Evolutionary conservation across 768 basidiomycete genomes (phyloP).

Genomic region (Pleurotus cornucopiae): DNA sequence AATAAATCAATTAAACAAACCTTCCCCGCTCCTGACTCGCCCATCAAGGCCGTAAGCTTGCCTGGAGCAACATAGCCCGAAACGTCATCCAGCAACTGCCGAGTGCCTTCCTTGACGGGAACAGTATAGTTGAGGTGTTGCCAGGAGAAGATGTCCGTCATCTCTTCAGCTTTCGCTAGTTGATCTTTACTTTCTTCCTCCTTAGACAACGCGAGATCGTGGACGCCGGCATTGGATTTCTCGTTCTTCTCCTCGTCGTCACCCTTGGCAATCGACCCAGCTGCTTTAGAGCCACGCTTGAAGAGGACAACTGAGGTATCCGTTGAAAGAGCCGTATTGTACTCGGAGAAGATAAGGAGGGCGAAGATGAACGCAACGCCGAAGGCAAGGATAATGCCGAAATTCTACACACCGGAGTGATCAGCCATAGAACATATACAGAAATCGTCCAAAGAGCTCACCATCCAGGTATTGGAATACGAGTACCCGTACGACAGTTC

Average conservation of each 20-base stretch:
- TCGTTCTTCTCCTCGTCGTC: conserved; percentile 26
- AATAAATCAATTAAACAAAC: conserved; percentile 25
- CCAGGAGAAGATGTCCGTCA: conserved; percentile 78
- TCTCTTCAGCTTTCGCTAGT: conserved; percentile 4
- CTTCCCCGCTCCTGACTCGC: conserved; percentile 43
- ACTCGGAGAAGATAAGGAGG: conserved; percentile 59
- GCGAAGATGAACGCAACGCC: conserved; percentile 47
- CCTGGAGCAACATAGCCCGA: conserved; percentile 82
- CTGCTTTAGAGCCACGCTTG: conserved; percentile 49
- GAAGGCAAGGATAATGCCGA: conserved; percentile 69
- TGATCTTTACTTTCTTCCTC: conserved; percentile 10
- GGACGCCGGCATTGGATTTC: conserved; percentile 23
- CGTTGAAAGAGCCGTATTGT: conserved; percentile 34
- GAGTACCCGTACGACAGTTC: conserved; percentile 46
- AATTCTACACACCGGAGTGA: conserved; percentile 60
- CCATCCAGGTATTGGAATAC: conserved; percentile 38
- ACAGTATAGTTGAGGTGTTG: conserved; percentile 66
- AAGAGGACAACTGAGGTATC: conserved; percentile 50
- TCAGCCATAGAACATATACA: conserved; percentile 24
- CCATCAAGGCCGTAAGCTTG: conserved; percentile 62
- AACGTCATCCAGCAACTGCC: conserved; percentile 62
- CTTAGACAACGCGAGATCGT: background rate
- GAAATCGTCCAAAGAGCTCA: conserved; percentile 17
- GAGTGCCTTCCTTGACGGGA: conserved; percentile 35
- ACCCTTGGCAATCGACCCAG: conserved; percentile 25